These are phyloP conservation scores for Hypericum perforatum DNA, from an alignment of 345 rosid genomes.

Conservation along the genomic window DNA sequence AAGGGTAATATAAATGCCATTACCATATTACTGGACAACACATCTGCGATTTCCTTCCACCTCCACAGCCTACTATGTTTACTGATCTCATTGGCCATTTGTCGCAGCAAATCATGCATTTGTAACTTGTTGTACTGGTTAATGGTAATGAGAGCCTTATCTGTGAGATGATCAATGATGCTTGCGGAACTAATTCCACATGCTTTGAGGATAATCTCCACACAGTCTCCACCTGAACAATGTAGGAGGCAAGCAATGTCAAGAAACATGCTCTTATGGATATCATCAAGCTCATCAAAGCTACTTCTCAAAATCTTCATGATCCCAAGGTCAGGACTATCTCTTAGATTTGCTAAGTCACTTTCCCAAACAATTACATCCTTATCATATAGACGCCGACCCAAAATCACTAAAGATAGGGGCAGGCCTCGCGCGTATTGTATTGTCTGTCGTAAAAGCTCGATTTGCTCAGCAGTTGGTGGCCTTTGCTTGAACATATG, in stretches of 20 bases:
- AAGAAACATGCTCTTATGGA: neutral
- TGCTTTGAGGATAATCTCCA: neutral
- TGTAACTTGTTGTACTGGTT: neutral
- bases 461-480: neutral
- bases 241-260: neutral
- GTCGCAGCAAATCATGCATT: neutral
- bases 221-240: neutral
- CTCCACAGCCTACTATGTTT: slow-evolving; percentile 15
- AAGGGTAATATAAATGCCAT: neutral
- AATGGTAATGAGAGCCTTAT: neutral
- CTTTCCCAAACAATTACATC: neutral
- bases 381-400: neutral
- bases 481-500: neutral
- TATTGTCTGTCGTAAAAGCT: neutral
- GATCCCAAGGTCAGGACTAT: neutral
- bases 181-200: neutral
- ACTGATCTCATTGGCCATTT: slow-evolving; percentile 2
- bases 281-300: neutral
- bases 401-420: slow-evolving; percentile 1
- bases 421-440: neutral
- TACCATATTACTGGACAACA: slow-evolving; percentile 4
- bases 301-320: neutral
- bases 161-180: neutral
- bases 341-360: neutral
- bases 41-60: neutral